Conservation (phyloP, 2,329 filamentous ascomycete species). For the Bipolaris cookei region DNA sequence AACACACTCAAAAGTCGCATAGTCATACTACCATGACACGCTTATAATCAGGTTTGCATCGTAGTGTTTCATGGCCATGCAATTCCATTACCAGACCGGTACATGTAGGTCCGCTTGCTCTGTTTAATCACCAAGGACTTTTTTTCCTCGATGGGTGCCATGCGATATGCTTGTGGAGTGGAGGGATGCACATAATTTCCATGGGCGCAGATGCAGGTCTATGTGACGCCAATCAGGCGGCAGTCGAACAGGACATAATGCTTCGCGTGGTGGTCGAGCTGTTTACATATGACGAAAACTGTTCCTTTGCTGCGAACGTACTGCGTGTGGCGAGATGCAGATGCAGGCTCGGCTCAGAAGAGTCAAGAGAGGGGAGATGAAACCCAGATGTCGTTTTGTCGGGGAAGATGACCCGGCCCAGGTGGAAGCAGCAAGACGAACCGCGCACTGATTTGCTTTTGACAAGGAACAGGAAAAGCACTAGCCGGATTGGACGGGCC, state of each 20-base stretch:
- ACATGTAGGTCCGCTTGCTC: neutral
- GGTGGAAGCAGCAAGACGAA: conserved; percentile 21
- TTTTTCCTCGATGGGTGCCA: neutral
- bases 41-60: neutral
- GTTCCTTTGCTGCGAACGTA: conserved; percentile 23
- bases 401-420: conserved; percentile 20
- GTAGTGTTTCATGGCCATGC: neutral
- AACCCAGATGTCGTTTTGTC: conserved; percentile 22
- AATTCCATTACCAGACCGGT: neutral
- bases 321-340: conserved; percentile 28
- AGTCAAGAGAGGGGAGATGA: conserved; percentile 14
- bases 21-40: neutral
- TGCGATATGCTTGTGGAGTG: neutral
- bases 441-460: conserved; percentile 15
- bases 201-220: neutral
- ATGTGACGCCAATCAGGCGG: conserved; percentile 7
- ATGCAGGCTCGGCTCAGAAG: conserved; percentile 18
- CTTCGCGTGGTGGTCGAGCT: conserved; percentile 12
- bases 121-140: neutral
- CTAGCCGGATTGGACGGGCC: conserved; percentile 25
- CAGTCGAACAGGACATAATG: conserved; percentile 6
- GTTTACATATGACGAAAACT: conserved; percentile 16
- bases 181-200: conserved; percentile 1
- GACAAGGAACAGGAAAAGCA: conserved; percentile 24
- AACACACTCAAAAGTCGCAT: neutral